Base-by-base conservation (phyloP, 2,329 filamentous ascomycete genomes). In the Alternaria incomplexa region DNA sequence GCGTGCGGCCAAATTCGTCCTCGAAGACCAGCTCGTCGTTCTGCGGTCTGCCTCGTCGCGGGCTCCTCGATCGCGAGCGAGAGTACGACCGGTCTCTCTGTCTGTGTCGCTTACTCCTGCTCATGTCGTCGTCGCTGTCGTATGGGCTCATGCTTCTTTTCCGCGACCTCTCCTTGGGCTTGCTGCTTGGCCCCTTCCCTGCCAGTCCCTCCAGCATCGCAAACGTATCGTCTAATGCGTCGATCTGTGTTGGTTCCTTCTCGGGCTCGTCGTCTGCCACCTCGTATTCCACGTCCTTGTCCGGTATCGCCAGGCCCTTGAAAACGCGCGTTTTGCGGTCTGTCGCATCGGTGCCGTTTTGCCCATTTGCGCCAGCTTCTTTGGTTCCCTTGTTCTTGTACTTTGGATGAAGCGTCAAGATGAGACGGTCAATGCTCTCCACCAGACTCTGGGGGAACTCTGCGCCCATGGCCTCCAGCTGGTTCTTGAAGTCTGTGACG, bases 181-280 rank as follows among this genome's bases (percentile, higher is more conserved):
- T 75, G 20, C 65, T 72, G 22, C 64, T 55, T 1, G 67, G 59
- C 15, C 61, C 66, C 61, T 67, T 73, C 13, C 88, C 87, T 65
- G 93, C 93, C 43, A 98, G 82, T 0, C 90, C 91, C 79, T 98
- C 96, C n/a, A 99, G 81, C 73, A 97, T 86, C 1, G 94, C 94
- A 72, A 99, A 89, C 0, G 96, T 97, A 79, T 99, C 94, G 75
- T 98, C 96, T 74, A 97, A 91, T 20, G 89, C 91, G 76, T 92
- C 91, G 1, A 82, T 83, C 62, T 83, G 83, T 22, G 79, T 77
- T 57, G 81, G 80, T 20, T 71, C 73, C n/a, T 72, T 71, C 56
- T 74, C 68, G 6, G 72, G 73, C 26, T 81, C 76, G 25, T 79
- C 83, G 26, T 86, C 83, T 45, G 87, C 85, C 7, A 84, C 82